phyloP scores from a whole-genome alignment of 2,329 filamentous ascomycete species.

The Xylariaceae sp. region DNA sequence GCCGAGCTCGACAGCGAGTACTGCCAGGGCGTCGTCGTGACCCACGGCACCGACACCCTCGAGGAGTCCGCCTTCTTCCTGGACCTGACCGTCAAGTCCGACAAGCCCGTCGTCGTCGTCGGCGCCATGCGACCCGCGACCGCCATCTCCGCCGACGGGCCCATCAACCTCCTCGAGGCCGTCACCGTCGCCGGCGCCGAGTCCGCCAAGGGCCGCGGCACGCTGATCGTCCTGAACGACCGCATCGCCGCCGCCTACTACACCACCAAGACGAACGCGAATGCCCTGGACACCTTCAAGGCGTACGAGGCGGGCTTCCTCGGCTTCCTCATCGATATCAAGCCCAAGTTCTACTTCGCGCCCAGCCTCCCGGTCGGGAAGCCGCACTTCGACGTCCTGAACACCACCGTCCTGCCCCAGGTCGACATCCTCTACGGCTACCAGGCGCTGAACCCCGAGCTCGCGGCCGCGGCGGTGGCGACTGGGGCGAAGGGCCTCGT shows the following conservation, averaged over 20 bases:
- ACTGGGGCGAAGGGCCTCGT: conserved; percentile 51
- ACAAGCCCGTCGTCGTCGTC: conserved; percentile 56
- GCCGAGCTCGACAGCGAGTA: conserved; percentile 39
- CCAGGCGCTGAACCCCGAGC: conserved; percentile 44
- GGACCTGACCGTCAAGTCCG: conserved; percentile 50
- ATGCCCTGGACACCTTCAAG: conserved; percentile 59
- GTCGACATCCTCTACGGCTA: conserved; percentile 55
- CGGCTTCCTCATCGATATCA: conserved; percentile 53
- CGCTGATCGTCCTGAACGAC: conserved; percentile 59
- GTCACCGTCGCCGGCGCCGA: conserved; percentile 50
- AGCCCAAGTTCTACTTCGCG: conserved; percentile 57
- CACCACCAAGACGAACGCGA: conserved; percentile 59
- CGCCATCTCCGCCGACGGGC: conserved; percentile 58
- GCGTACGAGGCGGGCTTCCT: conserved; percentile 52
- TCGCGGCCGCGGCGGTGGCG: conserved; percentile 44
- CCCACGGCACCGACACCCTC: conserved; percentile 62
- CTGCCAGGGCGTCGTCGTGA: conserved; percentile 51
- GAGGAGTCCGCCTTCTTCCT: conserved; percentile 63
- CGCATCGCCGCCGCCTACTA: conserved; percentile 56
- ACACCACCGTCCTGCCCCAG: conserved; percentile 38
- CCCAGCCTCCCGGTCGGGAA: conserved; percentile 44
- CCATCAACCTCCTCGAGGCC: conserved; percentile 57
- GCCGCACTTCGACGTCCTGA: conserved; percentile 36
- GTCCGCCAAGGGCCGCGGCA: conserved; percentile 44
- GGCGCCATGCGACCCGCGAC: conserved; percentile 62